A percentile compares a stretch with the other conserved stretches of the same genome.
phyloP scores from a whole-genome alignment of 78 protist genomes.

The Dictyostelium brefeldianum region DNA sequence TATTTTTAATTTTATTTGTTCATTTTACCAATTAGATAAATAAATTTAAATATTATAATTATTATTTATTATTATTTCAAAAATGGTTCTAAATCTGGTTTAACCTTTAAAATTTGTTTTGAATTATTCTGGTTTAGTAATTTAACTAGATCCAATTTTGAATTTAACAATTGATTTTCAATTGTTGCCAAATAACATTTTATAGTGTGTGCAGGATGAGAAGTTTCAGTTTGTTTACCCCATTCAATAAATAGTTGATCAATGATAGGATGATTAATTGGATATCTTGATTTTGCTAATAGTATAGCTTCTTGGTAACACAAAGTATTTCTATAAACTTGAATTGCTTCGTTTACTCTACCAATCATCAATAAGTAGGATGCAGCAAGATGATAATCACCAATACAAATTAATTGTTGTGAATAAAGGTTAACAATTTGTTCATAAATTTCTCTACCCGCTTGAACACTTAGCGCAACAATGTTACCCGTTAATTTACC shows the following conservation, averaged over 20 bases:
- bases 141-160: neutral
- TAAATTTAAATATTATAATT: too few species aligned
- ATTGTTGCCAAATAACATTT: slow-evolving; percentile 42
- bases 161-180: neutral
- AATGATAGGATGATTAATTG: slow-evolving; percentile 21
- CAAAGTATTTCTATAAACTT: slow-evolving; percentile 24
- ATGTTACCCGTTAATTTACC: slow-evolving; percentile 50
- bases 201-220: slow-evolving; percentile 17
- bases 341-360: slow-evolving; percentile 37
- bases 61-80: neutral
- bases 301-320: slow-evolving; percentile 46
- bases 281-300: slow-evolving; percentile 43
- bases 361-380: slow-evolving; percentile 34
- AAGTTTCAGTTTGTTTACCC: slow-evolving; percentile 39
- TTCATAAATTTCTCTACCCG: slow-evolving; percentile 46
- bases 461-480: slow-evolving; percentile 51
- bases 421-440: slow-evolving; percentile 26
- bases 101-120: slow-evolving; percentile 14
- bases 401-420: slow-evolving; percentile 37
- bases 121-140: neutral
- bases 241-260: slow-evolving; percentile 30
- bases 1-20: too few species aligned
- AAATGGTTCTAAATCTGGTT: neutral
- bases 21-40: too few species aligned
- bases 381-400: slow-evolving; percentile 73